A percentile compares a stretch with the other conserved stretches of the same genome.
phyloP scores from a whole-genome alignment of 345 rosid species.

The Diplotaxis tenuifolia region DNA sequence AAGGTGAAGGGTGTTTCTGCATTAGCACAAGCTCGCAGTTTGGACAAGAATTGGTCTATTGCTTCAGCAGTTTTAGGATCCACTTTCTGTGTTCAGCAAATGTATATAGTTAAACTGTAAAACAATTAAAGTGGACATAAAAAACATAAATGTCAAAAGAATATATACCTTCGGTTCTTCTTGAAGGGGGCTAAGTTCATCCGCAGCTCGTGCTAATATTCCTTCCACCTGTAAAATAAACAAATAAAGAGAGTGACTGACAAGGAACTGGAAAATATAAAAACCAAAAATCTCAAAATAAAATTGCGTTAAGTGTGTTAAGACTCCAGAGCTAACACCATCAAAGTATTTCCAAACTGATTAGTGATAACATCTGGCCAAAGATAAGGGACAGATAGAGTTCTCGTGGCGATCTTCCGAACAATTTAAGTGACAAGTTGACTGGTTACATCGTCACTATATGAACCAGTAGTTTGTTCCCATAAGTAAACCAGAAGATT shows the following conservation, averaged over 20 bases:
- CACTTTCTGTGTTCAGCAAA: too few species aligned
- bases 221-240: conserved; percentile 69
- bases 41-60: too few species aligned
- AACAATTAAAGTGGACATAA: too few species aligned
- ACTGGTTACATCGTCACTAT: not conserved
- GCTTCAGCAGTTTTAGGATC: too few species aligned
- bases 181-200: too few species aligned
- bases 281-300: not conserved
- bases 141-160: too few species aligned
- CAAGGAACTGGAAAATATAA: not conserved
- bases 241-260: not conserved
- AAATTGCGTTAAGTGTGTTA: not conserved
- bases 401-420: not conserved
- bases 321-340: not conserved
- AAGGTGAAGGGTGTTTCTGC: too few species aligned
- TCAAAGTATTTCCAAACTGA: not conserved
- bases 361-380: not conserved
- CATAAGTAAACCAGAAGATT: not conserved
- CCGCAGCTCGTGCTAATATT: too few species aligned
- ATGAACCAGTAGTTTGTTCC: not conserved
- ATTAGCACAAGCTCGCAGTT: too few species aligned
- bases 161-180: too few species aligned
- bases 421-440: not conserved
- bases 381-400: not conserved
- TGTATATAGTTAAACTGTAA: too few species aligned